Evolutionary conservation across 2,329 filamentous ascomycete species (phyloP).

Genomic region (Cladosporium sp.): DNA sequence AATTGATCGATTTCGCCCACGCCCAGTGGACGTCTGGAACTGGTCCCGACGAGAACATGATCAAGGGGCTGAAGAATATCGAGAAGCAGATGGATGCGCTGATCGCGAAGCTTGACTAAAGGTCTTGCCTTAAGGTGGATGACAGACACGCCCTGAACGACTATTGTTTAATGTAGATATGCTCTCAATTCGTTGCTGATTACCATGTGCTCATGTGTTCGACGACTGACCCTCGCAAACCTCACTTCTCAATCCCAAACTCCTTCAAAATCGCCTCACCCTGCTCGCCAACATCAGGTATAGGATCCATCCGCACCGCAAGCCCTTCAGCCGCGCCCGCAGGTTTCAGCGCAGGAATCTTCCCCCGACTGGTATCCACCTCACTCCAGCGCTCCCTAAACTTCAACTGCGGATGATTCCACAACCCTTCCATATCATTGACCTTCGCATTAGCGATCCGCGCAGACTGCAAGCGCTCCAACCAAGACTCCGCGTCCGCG

Average conservation of each 20-base stretch:
- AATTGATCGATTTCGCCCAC: constrained; percentile 96
- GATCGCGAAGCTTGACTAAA: constrained; percentile 23
- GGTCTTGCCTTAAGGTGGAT: neutral
- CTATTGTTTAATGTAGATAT: neutral
- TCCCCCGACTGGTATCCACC: constrained; percentile 43
- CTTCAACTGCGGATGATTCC: constrained; percentile 48
- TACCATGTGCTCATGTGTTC: too few species aligned
- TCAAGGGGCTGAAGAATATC: constrained; percentile 56
- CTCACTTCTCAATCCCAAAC: constrained; percentile 5
- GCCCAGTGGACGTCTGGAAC: constrained; percentile 76
- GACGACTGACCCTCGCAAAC: too few species aligned
- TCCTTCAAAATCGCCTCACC: constrained; percentile 37
- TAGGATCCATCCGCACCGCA: constrained; percentile 37
- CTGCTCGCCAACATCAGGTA: constrained; percentile 49
- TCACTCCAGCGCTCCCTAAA: constrained; percentile 48
- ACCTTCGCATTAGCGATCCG: constrained; percentile 51
- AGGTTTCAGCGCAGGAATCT: constrained; percentile 45
- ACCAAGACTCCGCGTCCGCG: constrained; percentile 37
- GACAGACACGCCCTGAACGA: neutral
- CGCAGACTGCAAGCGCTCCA: constrained; percentile 41
- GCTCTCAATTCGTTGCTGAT: constrained; percentile 1
- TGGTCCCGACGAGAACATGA: constrained; percentile 86
- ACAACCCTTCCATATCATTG: constrained; percentile 51
- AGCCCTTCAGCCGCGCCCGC: constrained; percentile 38
- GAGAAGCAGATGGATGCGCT: constrained; percentile 31